Percentiles rank a stretch among this genome's conserved stretches.
phyloP scores from a whole-genome alignment of 2,329 filamentous ascomycete genomes.

The Calonectria leucothoes region DNA sequence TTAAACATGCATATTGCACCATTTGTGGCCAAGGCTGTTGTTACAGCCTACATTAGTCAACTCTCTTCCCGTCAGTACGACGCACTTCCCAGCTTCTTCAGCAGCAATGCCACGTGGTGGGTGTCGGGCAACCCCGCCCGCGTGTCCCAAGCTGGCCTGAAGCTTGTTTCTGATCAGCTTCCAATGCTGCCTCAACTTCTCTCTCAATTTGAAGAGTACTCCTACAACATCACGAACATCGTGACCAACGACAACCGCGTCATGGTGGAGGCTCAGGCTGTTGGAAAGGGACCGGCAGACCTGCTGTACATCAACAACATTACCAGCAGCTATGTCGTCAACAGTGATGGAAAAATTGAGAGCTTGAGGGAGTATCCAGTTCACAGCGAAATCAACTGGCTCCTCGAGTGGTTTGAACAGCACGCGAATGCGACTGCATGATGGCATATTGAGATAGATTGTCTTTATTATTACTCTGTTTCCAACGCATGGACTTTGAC shows the following conservation, averaged over 20 bases:
- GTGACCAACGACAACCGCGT: not conserved
- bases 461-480: no score
- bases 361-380: not conserved
- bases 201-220: not conserved
- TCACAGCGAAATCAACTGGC: not conserved
- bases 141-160: not conserved
- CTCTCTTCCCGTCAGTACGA: not conserved
- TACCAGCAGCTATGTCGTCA: not conserved
- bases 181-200: not conserved
- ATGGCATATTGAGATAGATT: not conserved
- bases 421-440: not conserved
- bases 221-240: not conserved
- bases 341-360: not conserved
- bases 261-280: not conserved
- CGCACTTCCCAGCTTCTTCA: not conserved
- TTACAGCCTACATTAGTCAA: not conserved
- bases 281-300: not conserved
- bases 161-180: not conserved
- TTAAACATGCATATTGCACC: not conserved
- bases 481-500: no score
- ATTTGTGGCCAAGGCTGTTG: not conserved
- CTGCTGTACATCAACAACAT: not conserved
- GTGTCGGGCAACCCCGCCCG: not conserved
- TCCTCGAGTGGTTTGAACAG: not conserved
- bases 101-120: not conserved